Conservation (phyloP, 306 rosid species). For the Begonia loranthoides region DNA sequence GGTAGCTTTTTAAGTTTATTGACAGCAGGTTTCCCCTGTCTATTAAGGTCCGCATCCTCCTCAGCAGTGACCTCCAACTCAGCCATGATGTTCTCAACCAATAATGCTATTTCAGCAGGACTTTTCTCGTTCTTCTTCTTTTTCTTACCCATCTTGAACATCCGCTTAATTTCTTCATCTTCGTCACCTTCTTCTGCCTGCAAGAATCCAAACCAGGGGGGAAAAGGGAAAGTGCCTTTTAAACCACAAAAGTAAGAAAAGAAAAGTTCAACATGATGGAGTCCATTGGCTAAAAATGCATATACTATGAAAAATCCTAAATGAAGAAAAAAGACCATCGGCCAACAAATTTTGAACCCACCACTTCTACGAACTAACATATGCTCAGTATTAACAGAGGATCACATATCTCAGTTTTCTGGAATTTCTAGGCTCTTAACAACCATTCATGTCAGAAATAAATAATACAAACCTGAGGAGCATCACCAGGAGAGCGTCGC, state of each 20-base stretch:
- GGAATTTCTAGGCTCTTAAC: no score
- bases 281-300: neutral
- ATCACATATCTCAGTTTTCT: neutral
- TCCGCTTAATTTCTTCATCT: slow-evolving; percentile 58
- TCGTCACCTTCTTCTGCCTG: slow-evolving; percentile 95
- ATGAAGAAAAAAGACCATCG: neutral
- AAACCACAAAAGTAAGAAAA: neutral
- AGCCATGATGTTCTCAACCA: slow-evolving; percentile 95
- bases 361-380: neutral
- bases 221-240: neutral
- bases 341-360: neutral
- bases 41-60: slow-evolving; percentile 85
- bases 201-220: slow-evolving; percentile 5
- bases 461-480: slow-evolving; percentile 52
- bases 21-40: slow-evolving; percentile 75
- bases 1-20: slow-evolving; percentile 80
- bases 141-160: slow-evolving; percentile 75
- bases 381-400: neutral
- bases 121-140: slow-evolving; percentile 76
- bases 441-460: no score
- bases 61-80: slow-evolving; percentile 95
- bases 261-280: no score
- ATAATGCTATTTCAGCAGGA: slow-evolving; percentile 82
- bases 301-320: neutral
- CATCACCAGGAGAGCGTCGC: slow-evolving; percentile 53